phyloP scores from a whole-genome alignment of 2,329 filamentous ascomycete genomes.

The Helicocarpus griseus region DNA sequence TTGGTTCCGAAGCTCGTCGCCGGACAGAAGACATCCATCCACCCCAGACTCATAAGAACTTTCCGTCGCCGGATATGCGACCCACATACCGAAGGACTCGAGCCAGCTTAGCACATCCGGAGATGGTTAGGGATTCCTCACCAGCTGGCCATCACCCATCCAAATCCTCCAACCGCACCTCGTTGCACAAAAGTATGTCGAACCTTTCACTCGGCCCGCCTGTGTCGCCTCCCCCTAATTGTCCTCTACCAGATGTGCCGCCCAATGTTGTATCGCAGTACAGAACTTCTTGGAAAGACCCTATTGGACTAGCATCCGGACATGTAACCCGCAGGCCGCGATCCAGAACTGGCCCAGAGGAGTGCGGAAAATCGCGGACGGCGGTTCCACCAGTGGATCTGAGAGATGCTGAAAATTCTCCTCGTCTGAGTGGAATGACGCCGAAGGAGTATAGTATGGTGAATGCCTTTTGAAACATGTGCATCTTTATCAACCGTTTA shows the following conservation, averaged over 20 bases:
- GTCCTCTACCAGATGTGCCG: conserved; percentile 19
- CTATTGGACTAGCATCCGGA: background rate
- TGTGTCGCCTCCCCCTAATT: conserved; percentile 18
- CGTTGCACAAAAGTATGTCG: conserved; percentile 14
- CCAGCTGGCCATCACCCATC: background rate
- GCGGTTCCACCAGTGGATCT: background rate
- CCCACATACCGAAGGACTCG: background rate
- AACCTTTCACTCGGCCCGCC: conserved; percentile 17
- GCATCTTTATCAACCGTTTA: background rate
- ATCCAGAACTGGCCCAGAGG: background rate
- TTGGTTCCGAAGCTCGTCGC: background rate
- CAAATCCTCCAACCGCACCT: background rate
- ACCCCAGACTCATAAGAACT: background rate
- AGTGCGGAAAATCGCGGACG: background rate
- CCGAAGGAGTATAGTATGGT: conserved; percentile 8
- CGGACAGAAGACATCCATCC: background rate
- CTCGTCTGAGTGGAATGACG: background rate
- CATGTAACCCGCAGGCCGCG: background rate
- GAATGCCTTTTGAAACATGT: conserved; percentile 5
- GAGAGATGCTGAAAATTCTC: background rate
- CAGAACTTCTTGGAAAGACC: background rate
- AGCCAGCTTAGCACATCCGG: background rate
- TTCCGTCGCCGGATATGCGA: background rate
- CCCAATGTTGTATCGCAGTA: conserved; percentile 1
- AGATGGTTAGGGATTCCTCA: background rate